phyloP scores from a whole-genome alignment of 805 yeast species.

The Scheffersomyces spartinae region DNA sequence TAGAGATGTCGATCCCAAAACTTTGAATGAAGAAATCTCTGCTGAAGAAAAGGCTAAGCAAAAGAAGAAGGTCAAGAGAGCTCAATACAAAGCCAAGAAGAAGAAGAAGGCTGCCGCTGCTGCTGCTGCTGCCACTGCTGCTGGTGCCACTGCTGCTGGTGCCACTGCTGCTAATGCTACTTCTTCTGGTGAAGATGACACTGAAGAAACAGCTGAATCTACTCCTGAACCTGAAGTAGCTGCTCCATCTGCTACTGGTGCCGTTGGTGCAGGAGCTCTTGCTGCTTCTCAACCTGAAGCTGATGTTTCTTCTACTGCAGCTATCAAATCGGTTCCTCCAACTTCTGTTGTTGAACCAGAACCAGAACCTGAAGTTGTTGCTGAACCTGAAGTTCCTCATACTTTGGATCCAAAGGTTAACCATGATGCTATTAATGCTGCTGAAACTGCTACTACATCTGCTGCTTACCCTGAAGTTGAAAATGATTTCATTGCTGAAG shows the following conservation, averaged over 20 bases:
- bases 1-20: constrained; percentile 24
- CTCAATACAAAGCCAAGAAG: constrained; percentile 16
- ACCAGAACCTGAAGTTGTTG: constrained; percentile 6
- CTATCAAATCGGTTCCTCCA: constrained; percentile 3
- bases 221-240: constrained; percentile 2
- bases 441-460: constrained; percentile 1
- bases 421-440: constrained; percentile 3
- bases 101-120: constrained; percentile 8
- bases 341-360: constrained; percentile 7
- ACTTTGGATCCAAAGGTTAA: constrained; percentile 1
- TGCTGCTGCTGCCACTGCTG: constrained; percentile 4
- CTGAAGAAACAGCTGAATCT: constrained; percentile 3
- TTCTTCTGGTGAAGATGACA: constrained; percentile 2
- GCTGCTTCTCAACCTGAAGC: constrained; percentile 1
- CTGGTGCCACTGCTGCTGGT: constrained; percentile 2
- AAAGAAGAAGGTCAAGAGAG: constrained; percentile 18
- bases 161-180: constrained; percentile 2
- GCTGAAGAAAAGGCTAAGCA: constrained; percentile 8
- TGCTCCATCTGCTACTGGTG: constrained; percentile 2
- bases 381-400: constrained; percentile 5
- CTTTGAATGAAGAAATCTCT: constrained; percentile 36
- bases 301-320: constrained; percentile 1
- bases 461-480: background rate
- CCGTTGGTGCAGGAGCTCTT: constrained; percentile 1
- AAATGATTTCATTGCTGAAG: background rate